Base-by-base conservation (phyloP, 768 basidiomycete species). In the Polyporus arcularius region DNA sequence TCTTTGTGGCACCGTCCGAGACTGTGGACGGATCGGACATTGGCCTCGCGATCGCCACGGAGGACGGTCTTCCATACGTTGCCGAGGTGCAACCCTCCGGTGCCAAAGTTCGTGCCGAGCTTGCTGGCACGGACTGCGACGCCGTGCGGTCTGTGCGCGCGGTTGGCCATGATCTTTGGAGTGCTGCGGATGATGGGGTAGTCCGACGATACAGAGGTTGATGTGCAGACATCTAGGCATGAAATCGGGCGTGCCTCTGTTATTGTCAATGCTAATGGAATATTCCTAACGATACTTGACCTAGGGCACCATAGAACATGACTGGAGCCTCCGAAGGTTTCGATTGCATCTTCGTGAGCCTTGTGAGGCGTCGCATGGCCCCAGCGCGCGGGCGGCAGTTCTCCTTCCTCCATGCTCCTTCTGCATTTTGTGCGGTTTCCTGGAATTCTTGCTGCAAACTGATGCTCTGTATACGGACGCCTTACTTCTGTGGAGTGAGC, bases 41-140 rank as follows among this genome's bases (percentile, higher is more conserved):
- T 1, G 73, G 72, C 5, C 60, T 88, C 51, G 79, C 76, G 2
- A 75, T 87, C 1, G 82, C 80, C 2, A 82, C 83, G 1, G 76
- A 78, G 45, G 87, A 88, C 67, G 88, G 87, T 1, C 73, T 89
- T 38, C 84, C 87, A 0, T 88, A 80, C 64, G 67, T 85, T 16
- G 82, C 82, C 0, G 72, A 71, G 41, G 64, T 85, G 2, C 66
- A 72, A 0, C 72, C 79, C 0, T 76, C 77, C 32, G 82, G 80
- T 6, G 79, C 81, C 3, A 43, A 48, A 5, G 70, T 75, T 0
- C 62, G 67, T 12, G 75, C 75, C 12, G 88, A 90, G 65, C 72
- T 87, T 4, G 77, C 83, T 0, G 87, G 86, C 2, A 76, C 76
- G 31, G 85, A 89, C 57, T 87, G 86, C 65, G 87, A 89, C 68